Evolutionary conservation across 2,329 filamentous ascomycete genomes (phyloP), one percentile per base, ranked within the genome.

Genomic region (Cucurbitaria berberidis): DNA sequence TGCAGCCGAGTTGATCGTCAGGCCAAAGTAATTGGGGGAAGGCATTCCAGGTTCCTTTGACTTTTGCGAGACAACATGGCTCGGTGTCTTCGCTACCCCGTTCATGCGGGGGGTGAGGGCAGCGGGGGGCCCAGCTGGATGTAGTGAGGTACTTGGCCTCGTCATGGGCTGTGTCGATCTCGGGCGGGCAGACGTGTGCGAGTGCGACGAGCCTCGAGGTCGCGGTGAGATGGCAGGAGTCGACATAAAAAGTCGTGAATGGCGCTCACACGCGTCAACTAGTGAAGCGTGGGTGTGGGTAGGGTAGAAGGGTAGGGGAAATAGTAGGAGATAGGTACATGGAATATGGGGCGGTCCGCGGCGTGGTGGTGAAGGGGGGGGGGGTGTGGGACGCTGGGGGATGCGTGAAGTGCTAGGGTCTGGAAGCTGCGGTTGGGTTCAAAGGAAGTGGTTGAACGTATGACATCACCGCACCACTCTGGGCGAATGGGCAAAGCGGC

Each of bases 21-120:
- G 84, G 50, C 89, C 90, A 72, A 96, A 96, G 75, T 96, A 96
- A 72, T 93, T 96, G 11, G 91, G 90, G 70, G 90, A 93, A 21
- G 82, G 73, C 3, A 69, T 74, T 38, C 65, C 64, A 3, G 68
- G 64, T n/a, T 67, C 61, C 41, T 73, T 70, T 34, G 55, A 52
- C 50, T 56, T 65, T 13, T 66, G 55, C 16, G 50, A 49, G 38
- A 51, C 55, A 22, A 67, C 60, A 55, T 66, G 63, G 57, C 54
- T 63, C 11, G 73, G 70, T 5, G 72, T 68, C 50, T 69, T 73
- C 34, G 65, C 55, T n/a, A 72, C 59, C 34, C 72, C 71, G 48
- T 73, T 62, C 61, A 68, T 69, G 52, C 67, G 68, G 51, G 68
- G 63, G 15, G 67, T 63, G 44, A 74, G 67, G n/a, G 69, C 57